Percentiles rank a stretch among this genome's conserved stretches.
Conservation (phyloP, 1,139 yeast genomes). For the Suhomyces maxii region DNA sequence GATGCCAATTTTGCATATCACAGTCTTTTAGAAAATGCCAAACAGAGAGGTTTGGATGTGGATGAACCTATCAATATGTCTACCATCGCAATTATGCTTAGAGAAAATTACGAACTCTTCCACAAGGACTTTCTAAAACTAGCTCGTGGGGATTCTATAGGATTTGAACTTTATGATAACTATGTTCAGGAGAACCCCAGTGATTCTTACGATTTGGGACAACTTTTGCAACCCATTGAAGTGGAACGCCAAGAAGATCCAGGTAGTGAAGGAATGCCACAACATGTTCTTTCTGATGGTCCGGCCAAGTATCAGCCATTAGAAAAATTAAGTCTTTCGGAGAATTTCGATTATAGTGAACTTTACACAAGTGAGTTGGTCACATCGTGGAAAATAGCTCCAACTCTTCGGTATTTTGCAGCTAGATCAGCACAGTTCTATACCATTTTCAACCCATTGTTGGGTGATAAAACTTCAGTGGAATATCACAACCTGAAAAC, state of each 20-base stretch:
- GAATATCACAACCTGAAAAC: slow-evolving; percentile 51
- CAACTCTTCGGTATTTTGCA: slow-evolving; percentile 58
- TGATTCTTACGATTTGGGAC: slow-evolving; percentile 11
- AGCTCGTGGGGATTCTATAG: slow-evolving; percentile 46
- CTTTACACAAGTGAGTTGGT: slow-evolving; percentile 21
- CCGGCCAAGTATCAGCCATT: not conserved
- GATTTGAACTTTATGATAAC: slow-evolving; percentile 41
- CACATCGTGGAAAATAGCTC: slow-evolving; percentile 50
- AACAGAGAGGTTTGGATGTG: slow-evolving; percentile 44
- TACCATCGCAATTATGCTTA: slow-evolving; percentile 35
- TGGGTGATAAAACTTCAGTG: slow-evolving; percentile 41
- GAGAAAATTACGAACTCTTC: slow-evolving; percentile 33
- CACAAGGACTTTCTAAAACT: slow-evolving; percentile 46
- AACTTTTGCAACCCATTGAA: not conserved
- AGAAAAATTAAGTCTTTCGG: not conserved
- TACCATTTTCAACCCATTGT: slow-evolving; percentile 20
- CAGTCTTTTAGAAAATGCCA: slow-evolving; percentile 44
- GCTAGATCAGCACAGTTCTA: slow-evolving; percentile 55
- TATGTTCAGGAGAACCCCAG: slow-evolving; percentile 7
- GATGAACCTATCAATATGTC: slow-evolving; percentile 49
- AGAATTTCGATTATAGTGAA: slow-evolving; percentile 13
- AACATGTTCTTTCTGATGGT: not conserved
- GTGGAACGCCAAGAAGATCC: not conserved
- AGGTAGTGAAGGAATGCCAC: not conserved
- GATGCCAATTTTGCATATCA: slow-evolving; percentile 13